phyloP scores from a whole-genome alignment of 805 yeast species.

The Saccharomycopsis capsularis region DNA sequence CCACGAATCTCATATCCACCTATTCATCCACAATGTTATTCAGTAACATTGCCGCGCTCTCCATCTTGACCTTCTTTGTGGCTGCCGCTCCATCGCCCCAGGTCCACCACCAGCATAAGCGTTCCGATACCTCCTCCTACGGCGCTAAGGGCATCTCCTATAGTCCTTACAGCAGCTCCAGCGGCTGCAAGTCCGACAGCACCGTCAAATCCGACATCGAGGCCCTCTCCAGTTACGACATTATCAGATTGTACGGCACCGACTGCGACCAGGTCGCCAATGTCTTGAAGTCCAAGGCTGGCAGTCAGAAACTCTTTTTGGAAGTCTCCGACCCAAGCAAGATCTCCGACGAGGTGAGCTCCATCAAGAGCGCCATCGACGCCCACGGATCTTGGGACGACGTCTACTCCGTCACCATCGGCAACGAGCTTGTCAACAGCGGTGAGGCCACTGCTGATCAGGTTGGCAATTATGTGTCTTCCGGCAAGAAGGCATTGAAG shows the following conservation, averaged over 20 bases:
- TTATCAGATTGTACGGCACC: slow-evolving; percentile 79
- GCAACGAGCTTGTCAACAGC: slow-evolving; percentile 92
- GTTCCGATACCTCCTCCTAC: slow-evolving; percentile 30
- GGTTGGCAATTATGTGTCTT: slow-evolving; percentile 52
- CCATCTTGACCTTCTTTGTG: slow-evolving; percentile 26
- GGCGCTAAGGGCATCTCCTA: slow-evolving; percentile 70
- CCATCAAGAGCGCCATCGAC: slow-evolving; percentile 53
- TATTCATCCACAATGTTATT: background rate
- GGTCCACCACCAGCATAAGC: slow-evolving; percentile 25
- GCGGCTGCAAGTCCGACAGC: slow-evolving; percentile 58
- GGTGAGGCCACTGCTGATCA: slow-evolving; percentile 71
- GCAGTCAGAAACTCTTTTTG: slow-evolving; percentile 62
- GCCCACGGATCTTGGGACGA: slow-evolving; percentile 72
- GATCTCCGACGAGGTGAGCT: slow-evolving; percentile 46
- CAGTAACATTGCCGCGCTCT: background rate
- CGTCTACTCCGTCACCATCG: slow-evolving; percentile 72
- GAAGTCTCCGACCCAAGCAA: slow-evolving; percentile 60
- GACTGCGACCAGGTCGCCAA: slow-evolving; percentile 76
- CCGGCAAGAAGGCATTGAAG: slow-evolving; percentile 65
- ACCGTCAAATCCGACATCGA: slow-evolving; percentile 57
- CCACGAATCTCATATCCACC: no score
- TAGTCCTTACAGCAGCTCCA: slow-evolving; percentile 67
- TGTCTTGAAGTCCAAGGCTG: slow-evolving; percentile 59
- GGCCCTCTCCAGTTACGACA: slow-evolving; percentile 41
- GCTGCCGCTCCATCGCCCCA: slow-evolving; percentile 31